These are phyloP conservation scores for Nannochloropsis gaditana DNA, from an alignment of 108 stramenopile species.

Conservation along the genomic window DNA sequence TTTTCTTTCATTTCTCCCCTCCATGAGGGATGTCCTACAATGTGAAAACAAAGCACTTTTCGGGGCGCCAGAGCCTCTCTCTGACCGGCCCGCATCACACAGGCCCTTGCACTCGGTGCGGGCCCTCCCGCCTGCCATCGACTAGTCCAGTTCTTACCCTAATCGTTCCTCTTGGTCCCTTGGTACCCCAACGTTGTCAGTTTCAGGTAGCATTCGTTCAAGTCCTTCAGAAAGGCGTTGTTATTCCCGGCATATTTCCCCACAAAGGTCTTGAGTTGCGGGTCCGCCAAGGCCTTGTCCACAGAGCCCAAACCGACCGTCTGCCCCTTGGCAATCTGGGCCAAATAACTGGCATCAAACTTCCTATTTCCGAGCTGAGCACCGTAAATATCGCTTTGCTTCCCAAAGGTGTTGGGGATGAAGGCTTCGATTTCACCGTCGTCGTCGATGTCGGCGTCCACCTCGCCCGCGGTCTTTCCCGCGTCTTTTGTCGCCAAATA, in stretches of 20 bases:
- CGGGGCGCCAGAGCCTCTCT: too few relatives aligned
- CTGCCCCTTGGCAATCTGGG: background rate
- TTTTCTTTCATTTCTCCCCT: too few relatives aligned
- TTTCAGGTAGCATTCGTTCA: conserved; percentile 14
- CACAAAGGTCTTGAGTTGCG: background rate
- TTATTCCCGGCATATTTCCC: background rate
- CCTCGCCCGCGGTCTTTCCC: background rate
- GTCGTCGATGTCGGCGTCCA: conserved; percentile 7
- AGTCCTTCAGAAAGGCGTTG: conserved; percentile 20
- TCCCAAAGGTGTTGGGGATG: background rate
- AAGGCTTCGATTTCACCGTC: background rate
- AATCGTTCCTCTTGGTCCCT: background rate
- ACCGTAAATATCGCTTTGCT: background rate
- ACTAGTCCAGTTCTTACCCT: too few relatives aligned
- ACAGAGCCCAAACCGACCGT: background rate
- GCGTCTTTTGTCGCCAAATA: conserved; percentile 11
- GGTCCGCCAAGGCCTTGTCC: conserved; percentile 11
- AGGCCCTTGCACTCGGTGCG: too few relatives aligned
- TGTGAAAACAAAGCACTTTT: too few relatives aligned
- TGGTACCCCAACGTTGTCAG: conserved; percentile 6
- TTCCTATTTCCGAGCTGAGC: background rate
- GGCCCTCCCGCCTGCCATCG: background rate
- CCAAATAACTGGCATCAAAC: background rate
- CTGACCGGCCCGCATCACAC: too few relatives aligned
- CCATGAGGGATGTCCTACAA: too few relatives aligned